phyloP scores from a whole-genome alignment of 176 grass and related monocot species.

The Carex littledalei region DNA sequence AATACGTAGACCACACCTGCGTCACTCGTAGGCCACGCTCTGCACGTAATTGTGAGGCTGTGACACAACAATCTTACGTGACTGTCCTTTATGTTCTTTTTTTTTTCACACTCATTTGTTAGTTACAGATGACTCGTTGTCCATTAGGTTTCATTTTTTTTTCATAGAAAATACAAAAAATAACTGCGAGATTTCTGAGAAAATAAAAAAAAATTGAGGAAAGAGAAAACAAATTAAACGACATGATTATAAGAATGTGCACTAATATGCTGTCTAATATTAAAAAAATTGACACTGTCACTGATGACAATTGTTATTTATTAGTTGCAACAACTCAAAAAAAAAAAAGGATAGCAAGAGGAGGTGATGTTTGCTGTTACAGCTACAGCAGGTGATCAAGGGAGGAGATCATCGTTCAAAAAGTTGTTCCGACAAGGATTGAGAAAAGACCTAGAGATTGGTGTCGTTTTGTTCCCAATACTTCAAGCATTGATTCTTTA shows the following conservation, averaged over 20 bases:
- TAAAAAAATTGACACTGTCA: too few relatives aligned
- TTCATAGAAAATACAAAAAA: too few relatives aligned
- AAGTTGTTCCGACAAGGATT: constrained; percentile 65
- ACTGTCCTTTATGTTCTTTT: too few relatives aligned
- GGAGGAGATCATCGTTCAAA: constrained; percentile 71
- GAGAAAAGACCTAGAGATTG: constrained; percentile 80
- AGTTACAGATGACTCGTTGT: too few relatives aligned
- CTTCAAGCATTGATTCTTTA: constrained; percentile 18
- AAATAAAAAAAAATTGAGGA: background rate
- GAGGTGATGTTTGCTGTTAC: constrained; percentile 21
- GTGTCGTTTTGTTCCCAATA: constrained; percentile 41
- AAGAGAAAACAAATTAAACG: background rate
- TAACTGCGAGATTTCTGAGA: too few relatives aligned
- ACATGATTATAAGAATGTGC: background rate
- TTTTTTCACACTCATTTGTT: too few relatives aligned
- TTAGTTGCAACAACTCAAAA: background rate
- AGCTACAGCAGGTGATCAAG: constrained; percentile 29
- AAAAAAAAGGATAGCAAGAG: background rate
- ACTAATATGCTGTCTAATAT: too few relatives aligned
- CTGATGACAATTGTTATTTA: background rate
- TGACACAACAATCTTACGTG: too few relatives aligned
- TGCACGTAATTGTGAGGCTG: too few relatives aligned
- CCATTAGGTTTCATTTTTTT: too few relatives aligned
- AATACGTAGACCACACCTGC: too few relatives aligned
- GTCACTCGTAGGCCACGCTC: too few relatives aligned